phyloP scores from a whole-genome alignment of 768 basidiomycete genomes.

The Calvatia gigantea region DNA sequence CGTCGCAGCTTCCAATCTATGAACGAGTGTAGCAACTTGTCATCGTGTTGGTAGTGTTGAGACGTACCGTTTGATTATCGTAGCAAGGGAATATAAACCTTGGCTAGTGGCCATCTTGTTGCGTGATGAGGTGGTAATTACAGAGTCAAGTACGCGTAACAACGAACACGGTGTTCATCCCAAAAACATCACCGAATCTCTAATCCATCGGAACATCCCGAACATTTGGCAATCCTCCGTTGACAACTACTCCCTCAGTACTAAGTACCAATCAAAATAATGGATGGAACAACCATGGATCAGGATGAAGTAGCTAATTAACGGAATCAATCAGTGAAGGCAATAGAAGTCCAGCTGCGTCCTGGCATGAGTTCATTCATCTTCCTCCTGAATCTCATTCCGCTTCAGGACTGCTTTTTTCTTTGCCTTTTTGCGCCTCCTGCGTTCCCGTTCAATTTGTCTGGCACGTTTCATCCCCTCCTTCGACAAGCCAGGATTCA shows the following conservation, averaged over 20 bases:
- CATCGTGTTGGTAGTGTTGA: conserved; percentile 7
- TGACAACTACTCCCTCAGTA: too few relatives aligned
- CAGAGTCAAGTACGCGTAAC: conserved; percentile 2
- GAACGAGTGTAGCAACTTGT: conserved; percentile 22
- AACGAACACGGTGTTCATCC: not conserved
- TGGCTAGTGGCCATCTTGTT: conserved; percentile 28
- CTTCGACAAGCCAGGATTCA: conserved; percentile 77
- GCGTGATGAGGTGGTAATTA: conserved; percentile 3
- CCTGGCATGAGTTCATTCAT: too few relatives aligned
- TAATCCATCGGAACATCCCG: conserved; percentile 11
- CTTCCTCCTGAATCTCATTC: conserved; percentile 17
- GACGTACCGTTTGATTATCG: conserved; percentile 76
- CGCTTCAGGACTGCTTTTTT: conserved; percentile 47
- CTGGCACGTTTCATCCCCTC: conserved; percentile 65
- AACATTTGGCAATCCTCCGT: not conserved
- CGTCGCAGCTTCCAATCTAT: conserved; percentile 88
- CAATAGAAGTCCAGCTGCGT: too few relatives aligned
- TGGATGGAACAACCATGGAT: too few relatives aligned
- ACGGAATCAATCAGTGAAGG: too few relatives aligned
- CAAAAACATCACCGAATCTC: not conserved
- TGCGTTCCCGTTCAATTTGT: conserved; percentile 73
- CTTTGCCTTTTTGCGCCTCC: conserved; percentile 74
- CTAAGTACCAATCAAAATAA: too few relatives aligned
- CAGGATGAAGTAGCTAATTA: too few relatives aligned
- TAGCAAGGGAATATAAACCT: conserved; percentile 72